phyloP scores from a whole-genome alignment of 768 basidiomycete species.

The Panaeolus papilionaceus region DNA sequence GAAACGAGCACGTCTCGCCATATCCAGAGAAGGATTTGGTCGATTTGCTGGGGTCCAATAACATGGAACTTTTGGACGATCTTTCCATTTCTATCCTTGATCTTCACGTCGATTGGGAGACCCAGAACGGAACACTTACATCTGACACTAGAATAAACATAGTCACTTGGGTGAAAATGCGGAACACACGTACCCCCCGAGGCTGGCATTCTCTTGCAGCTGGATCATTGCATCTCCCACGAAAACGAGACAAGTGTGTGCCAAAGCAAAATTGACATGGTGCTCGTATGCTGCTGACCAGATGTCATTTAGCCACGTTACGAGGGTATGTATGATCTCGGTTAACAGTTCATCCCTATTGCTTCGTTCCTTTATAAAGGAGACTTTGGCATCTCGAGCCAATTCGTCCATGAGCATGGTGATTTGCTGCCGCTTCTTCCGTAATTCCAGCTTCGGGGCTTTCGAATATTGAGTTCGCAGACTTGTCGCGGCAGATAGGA shows the following conservation, averaged over 20 bases:
- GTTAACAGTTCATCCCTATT: conserved; percentile 58
- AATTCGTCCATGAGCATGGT: conserved; percentile 58
- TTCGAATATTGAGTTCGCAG: conserved; percentile 41
- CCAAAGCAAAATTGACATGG: conserved; percentile 52
- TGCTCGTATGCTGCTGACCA: conserved; percentile 70
- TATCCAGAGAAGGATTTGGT: conserved; percentile 61
- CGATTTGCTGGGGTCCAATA: conserved; percentile 51
- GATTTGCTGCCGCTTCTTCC: conserved; percentile 61
- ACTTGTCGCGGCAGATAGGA: conserved; percentile 45
- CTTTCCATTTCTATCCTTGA: conserved; percentile 49
- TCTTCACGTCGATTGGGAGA: conserved; percentile 50
- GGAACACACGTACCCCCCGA: conserved; percentile 42
- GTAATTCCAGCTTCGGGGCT: conserved; percentile 58
- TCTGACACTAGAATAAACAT: conserved; percentile 36
- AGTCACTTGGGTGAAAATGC: neutral
- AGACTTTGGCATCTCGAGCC: conserved; percentile 56
- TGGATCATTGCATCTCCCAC: conserved; percentile 51
- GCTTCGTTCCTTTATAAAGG: conserved; percentile 59
- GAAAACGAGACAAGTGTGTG: conserved; percentile 64
- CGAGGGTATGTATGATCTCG: conserved; percentile 61
- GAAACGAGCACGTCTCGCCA: conserved; percentile 74
- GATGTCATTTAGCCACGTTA: conserved; percentile 66
- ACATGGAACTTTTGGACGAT: conserved; percentile 55
- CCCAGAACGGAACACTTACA: conserved; percentile 60
- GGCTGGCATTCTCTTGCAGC: conserved; percentile 42